Evolutionary conservation across 140 eudicot species (phyloP).

Genomic region (Ambrosia hybrid): DNA sequence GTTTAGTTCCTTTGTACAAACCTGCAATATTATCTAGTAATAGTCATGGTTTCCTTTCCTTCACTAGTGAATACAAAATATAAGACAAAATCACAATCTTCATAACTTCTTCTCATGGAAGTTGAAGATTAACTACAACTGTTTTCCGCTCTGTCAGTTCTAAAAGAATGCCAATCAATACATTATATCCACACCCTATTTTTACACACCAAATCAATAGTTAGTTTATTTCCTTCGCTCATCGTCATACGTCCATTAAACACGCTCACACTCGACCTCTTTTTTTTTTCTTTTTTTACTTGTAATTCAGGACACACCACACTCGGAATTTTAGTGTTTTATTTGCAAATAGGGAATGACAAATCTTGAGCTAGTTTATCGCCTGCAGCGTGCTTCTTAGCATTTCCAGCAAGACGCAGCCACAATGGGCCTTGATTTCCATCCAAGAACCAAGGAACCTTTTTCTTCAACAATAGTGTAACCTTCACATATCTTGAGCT

Average conservation of each 20-base stretch:
- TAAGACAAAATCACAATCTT: background rate
- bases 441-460: constrained; percentile 71
- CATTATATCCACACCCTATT: constrained; percentile 23
- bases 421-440: constrained; percentile 73
- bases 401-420: constrained; percentile 93
- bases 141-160: constrained; percentile 16
- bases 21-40: no score
- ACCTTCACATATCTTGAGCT: constrained; percentile 50
- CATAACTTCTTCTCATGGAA: background rate
- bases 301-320: background rate
- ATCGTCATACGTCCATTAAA: constrained; percentile 2
- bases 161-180: constrained; percentile 29
- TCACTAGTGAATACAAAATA: no score
- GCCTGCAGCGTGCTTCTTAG: no score
- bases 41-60: no score
- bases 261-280: constrained; percentile 1
- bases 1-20: no score
- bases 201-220: constrained; percentile 25
- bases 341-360: constrained; percentile 14
- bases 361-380: no score
- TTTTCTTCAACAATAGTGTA: constrained; percentile 69
- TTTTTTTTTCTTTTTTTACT: no score
- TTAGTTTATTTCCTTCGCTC: constrained; percentile 32
- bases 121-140: constrained; percentile 4
- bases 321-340: constrained; percentile 24